A percentile compares a stretch with the other conserved stretches of the same genome.
Evolutionary conservation across 805 yeast species (phyloP).

Genomic region (Cyberlindnera lachancei): DNA sequence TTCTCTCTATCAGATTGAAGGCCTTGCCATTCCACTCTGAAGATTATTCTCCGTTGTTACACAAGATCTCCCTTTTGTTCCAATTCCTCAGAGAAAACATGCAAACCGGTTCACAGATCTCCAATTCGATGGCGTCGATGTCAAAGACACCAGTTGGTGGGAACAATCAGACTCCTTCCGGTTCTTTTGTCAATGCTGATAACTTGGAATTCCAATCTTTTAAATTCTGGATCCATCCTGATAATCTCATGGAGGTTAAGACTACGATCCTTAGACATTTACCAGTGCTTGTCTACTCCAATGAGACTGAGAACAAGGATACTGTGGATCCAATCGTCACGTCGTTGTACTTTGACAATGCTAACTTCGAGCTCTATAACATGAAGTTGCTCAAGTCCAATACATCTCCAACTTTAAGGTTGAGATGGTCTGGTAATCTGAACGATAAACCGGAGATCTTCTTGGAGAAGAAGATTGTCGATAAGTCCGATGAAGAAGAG

Average conservation of each 20-base stretch:
- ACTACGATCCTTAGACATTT: constrained; percentile 89
- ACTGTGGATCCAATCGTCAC: constrained; percentile 75
- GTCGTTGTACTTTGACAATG: constrained; percentile 81
- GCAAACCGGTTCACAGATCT: constrained; percentile 24
- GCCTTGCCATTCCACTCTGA: constrained; percentile 89
- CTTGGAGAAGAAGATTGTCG: constrained; percentile 72
- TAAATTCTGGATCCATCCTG: constrained; percentile 97
- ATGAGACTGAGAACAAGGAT: constrained; percentile 36
- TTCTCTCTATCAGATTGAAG: constrained; percentile 80
- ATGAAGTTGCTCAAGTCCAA: constrained; percentile 66
- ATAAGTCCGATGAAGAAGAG: constrained; percentile 41
- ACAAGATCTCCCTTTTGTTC: constrained; percentile 74
- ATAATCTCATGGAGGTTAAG: constrained; percentile 93
- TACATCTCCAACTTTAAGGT: constrained; percentile 67
- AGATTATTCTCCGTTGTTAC: constrained; percentile 86
- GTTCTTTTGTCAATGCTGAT: constrained; percentile 8
- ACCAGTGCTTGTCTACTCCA: constrained; percentile 75
- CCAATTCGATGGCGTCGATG: constrained; percentile 18
- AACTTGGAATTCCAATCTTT: constrained; percentile 47
- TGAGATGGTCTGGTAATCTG: constrained; percentile 88
- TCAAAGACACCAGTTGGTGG: constrained; percentile 6
- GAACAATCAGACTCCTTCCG: constrained; percentile 18
- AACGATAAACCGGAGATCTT: constrained; percentile 68
- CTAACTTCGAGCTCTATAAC: constrained; percentile 77
- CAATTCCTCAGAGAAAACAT: constrained; percentile 73